Base-by-base conservation (phyloP, 108 stramenopile genomes). In the Bacterosira constricta region DNA sequence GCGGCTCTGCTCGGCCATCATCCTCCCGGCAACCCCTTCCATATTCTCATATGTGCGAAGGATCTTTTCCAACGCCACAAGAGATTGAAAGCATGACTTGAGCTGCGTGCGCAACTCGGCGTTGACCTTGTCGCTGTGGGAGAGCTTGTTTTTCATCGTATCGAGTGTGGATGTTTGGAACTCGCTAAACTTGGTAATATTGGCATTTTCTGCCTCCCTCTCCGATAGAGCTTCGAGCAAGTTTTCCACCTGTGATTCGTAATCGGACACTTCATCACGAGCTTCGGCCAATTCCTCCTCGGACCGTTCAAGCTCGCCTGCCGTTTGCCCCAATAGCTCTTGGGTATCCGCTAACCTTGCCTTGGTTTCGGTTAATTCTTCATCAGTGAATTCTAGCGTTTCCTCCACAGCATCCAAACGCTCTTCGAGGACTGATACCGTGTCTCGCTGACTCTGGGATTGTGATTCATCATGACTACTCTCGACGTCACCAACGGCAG, bases 31-130 rank as follows among this genome's bases (percentile, higher is more conserved):
- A 53, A 52, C 8, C 21, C 58, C 69, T 29, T 79, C 77, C 13
- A 64, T 45, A 46, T 71, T 57, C 37, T 79, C 77, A 35, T 79
- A 71, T 12, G 69, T 71, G 20, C 64, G 56, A 29, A 79, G 69
- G 21, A 79, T 71, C 23, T 79, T 71, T 25, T 79, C 77, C 1
- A 71, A 46, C 44, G 64, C 63, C 47, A 65, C 36, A 29, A 79
- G 63, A 10, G 58, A 51, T 35, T 79, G 47, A 25, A 79, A 54
- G 45, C 61, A 79, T 18, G 77, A 66, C 27, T 60, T 52, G 6
- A 71, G 58, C 39, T 79, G 77, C 9, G 34, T 53, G n/a, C 51
- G 61, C 5, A 69, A 51, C 55, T 77, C 56, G 1, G 47, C 59
- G 34, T 68, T 77, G 23, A 53, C 35, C 26, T 39, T 64, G 3